Evolutionary conservation across 140 eudicot genomes (phyloP), one percentile per base, ranked within the genome.

Genomic region (Oenanthe javanica): DNA sequence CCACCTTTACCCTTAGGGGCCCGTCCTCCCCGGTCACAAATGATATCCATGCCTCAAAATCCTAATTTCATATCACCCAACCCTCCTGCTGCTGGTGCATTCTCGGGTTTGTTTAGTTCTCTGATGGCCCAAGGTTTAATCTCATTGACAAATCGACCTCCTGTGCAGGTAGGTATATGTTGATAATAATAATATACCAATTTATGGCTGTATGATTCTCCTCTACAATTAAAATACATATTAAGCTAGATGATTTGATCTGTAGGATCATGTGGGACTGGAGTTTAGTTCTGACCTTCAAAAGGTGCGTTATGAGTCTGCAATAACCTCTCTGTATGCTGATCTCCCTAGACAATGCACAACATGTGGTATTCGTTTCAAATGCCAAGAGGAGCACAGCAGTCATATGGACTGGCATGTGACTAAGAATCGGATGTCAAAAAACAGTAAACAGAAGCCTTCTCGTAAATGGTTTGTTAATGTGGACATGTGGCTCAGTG

Each of bases 401-500:
- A 85, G 86, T 75, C 93, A 89, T 72, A 89, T 89, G 93, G 93
- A 89, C 75, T 89, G 93, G 93, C 93, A 89, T 79, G 96, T 95
- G 77, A 95, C 93, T n/a, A 95, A 91, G 85, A 95, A 95, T 82
- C 86, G 97, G 38, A 87, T 89, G 9, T 86, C 89, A 2, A 95
- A 77, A 83, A 95, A 86, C 79, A 96, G 97, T 27, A 95, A 95
- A 83, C 96, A 93, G 79, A 95, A 89, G 77, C 93, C 99, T 64
- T 95, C 99, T 69, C 97, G 92, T 47, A 95, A 92, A 76, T 95
- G 99, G 99, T 95, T 90, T 77, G 97, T 94, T 54, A 90, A 89
- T 67, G 90, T 86, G 45, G 86, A 40, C 76, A 88, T 92, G 89
- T 95, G 99, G 99, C 99, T 95, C 13, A 88, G 92, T 82, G 89